Conservation (phyloP, 202 grass and related monocot species). For the Dendrocalamus latiflorus region DNA sequence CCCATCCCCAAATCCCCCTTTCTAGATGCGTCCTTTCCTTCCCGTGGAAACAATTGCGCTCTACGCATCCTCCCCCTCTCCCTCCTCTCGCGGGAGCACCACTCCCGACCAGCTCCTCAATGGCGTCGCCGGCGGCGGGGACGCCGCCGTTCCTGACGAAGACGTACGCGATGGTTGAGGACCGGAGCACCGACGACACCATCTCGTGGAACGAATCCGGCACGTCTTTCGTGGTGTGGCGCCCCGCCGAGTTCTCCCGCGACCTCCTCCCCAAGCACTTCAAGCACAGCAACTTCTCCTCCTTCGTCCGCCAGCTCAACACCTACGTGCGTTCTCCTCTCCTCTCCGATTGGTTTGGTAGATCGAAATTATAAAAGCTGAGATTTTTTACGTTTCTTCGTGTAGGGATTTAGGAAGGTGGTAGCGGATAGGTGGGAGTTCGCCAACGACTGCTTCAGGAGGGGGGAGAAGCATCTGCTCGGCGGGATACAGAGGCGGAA, state of each 20-base stretch:
- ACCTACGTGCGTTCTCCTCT: conserved; percentile 55
- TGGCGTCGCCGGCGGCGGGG: conserved; percentile 29
- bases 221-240: conserved; percentile 64
- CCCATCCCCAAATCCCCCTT: conserved; percentile 5
- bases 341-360: neutral
- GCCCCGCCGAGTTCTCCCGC: conserved; percentile 67
- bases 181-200: conserved; percentile 45
- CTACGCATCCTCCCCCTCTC: neutral
- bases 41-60: conserved; percentile 1
- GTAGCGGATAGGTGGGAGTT: conserved; percentile 83
- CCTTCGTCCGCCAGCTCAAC: conserved; percentile 93
- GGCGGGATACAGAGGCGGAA: conserved; percentile 64
- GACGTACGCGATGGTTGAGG: conserved; percentile 72
- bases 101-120: neutral
- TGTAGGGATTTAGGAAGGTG: conserved; percentile 75
- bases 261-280: conserved; percentile 99
- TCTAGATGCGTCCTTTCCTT: conserved; percentile 26
- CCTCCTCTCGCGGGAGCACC: neutral
- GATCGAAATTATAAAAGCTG: conserved; percentile 23
- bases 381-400: neutral
- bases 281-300: conserved; percentile 97
- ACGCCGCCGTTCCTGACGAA: conserved; percentile 74
- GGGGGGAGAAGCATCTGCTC: conserved; percentile 62
- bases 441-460: conserved; percentile 63
- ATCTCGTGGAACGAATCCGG: conserved; percentile 67